Percentiles rank a stretch among this genome's conserved stretches.
Conservation (phyloP, 73 alveolate genomes). For the Breviolum minutum region DNA sequence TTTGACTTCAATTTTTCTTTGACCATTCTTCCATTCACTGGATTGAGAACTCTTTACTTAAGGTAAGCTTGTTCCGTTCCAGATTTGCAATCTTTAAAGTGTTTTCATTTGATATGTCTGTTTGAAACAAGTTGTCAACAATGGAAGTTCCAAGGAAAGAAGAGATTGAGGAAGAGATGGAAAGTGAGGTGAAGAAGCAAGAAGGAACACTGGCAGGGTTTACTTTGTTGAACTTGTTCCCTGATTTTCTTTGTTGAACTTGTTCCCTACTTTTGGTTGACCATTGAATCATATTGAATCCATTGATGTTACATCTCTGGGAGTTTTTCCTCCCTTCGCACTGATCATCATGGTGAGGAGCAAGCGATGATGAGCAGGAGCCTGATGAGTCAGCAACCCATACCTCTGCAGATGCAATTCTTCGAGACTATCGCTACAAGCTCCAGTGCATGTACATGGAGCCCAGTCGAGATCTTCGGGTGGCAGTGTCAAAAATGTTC, state of each 20-base stretch:
- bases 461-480: background rate
- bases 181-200: no score
- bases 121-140: background rate
- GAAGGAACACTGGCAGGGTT: no score
- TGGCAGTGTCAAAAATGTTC: background rate
- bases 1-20: no score
- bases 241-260: background rate
- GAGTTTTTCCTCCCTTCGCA: background rate
- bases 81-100: no score
- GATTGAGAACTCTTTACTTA: no score
- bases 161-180: background rate
- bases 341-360: background rate
- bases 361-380: background rate
- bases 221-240: background rate
- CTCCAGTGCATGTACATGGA: conserved; percentile 37
- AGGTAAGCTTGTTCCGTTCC: no score
- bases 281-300: no score
- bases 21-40: no score
- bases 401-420: conserved; percentile 11
- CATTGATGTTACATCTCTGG: no score
- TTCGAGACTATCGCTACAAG: conserved; percentile 27
- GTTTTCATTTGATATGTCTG: background rate
- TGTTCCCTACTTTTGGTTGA: background rate
- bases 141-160: background rate
- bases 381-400: background rate